Conservation (phyloP, 2,329 filamentous ascomycete genomes). For the Ilyonectria sp. region DNA sequence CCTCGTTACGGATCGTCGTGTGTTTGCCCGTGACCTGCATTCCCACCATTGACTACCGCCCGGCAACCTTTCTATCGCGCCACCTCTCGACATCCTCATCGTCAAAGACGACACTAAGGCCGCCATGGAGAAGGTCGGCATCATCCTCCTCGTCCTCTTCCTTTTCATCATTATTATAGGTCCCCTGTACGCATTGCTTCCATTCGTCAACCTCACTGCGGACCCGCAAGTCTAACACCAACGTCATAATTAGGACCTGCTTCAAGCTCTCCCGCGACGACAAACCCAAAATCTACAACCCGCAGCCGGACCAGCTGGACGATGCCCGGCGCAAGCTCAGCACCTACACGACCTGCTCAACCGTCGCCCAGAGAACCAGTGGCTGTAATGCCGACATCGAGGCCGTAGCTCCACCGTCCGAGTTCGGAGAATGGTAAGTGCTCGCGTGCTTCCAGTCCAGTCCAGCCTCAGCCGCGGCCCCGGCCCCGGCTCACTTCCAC, state of each 20-base stretch:
- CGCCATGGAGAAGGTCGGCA: conserved; percentile 46
- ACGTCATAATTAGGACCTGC: conserved; percentile 34
- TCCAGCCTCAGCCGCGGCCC: not conserved
- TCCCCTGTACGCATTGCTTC: conserved; percentile 35
- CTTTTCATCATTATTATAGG: conserved; percentile 41
- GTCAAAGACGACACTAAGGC: conserved; percentile 3
- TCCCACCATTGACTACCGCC: not conserved
- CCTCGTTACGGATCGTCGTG: not conserved
- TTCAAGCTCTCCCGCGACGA: conserved; percentile 32
- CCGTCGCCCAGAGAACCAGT: conserved; percentile 29
- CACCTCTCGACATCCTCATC: conserved; percentile 2
- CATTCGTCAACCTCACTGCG: not conserved
- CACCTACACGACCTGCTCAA: conserved; percentile 48
- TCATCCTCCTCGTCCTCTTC: conserved; percentile 44
- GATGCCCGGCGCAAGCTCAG: conserved; percentile 50
- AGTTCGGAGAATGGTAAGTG: conserved; percentile 48
- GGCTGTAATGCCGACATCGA: conserved; percentile 38
- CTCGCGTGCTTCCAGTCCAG: conserved; percentile 19
- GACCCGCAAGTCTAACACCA: conserved; percentile 17
- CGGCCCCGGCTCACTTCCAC: conserved; percentile 22
- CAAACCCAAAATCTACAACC: conserved; percentile 37
- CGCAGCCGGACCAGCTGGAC: conserved; percentile 40
- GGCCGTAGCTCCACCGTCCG: conserved; percentile 32
- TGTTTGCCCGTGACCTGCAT: conserved; percentile 7
- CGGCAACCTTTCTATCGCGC: conserved; percentile 15